These are phyloP conservation scores for Coccomyxa sp. DNA, from an alignment of 139 green algal species.

Conservation along the genomic window DNA sequence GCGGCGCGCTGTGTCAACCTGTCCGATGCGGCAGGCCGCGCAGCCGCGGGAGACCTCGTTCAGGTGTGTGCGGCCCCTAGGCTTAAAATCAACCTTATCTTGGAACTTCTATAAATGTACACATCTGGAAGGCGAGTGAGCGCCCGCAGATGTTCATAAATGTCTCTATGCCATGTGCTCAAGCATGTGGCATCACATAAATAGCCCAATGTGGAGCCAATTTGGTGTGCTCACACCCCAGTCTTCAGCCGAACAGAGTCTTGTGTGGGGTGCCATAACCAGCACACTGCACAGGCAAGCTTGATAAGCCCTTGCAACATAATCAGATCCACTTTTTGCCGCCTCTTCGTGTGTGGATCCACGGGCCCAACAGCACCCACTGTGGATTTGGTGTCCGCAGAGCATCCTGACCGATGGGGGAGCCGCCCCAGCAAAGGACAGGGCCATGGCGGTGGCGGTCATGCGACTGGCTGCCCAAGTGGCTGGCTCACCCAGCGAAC, in stretches of 20 bases:
- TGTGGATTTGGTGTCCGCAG: background rate
- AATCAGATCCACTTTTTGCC: background rate
- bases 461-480: constrained; percentile 33
- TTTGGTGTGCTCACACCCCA: too few species aligned
- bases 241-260: too few species aligned
- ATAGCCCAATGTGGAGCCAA: too few species aligned
- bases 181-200: too few species aligned
- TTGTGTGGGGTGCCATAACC: too few species aligned
- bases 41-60: constrained; percentile 24
- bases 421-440: background rate
- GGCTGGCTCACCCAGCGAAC: constrained; percentile 23
- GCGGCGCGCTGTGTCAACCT: constrained; percentile 41
- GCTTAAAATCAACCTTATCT: too few species aligned
- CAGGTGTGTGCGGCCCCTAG: background rate
- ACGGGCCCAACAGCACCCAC: background rate
- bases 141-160: too few species aligned
- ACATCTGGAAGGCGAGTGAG: too few species aligned
- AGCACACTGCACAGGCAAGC: background rate
- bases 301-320: background rate
- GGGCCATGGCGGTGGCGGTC: constrained; percentile 11
- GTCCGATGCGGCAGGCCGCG: constrained; percentile 31
- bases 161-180: too few species aligned
- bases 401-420: constrained; percentile 13
- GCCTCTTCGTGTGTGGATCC: background rate
- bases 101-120: too few species aligned